Evolutionary conservation across 345 rosid species (phyloP), one percentile per base, ranked within the genome.

Genomic region (Viola odorata): DNA sequence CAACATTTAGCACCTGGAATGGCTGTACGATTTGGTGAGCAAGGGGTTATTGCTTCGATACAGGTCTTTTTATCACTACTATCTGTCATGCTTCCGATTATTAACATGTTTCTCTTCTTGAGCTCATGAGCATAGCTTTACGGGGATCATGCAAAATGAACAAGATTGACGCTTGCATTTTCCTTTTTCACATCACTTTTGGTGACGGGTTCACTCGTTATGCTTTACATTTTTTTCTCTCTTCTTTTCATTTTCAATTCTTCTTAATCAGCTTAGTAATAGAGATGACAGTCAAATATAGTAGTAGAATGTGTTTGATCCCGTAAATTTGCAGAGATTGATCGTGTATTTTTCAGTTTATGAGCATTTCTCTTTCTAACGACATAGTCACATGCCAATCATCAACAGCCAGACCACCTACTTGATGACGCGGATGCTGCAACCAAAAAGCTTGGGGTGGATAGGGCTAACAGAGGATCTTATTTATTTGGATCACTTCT

Each of bases 331-430:
- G 1, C 32, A 23, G 32, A 1, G 1, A 23, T 23, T 23, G 32
- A 2, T 23, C 32, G 2, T 23, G 32, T 23, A 23, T 23, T 23
- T 23, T 23, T 23, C 32, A 23, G 32, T 23, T 23, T 23, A 23
- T 23, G 32, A 23, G 32, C 32, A 1, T 23, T 23, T 51, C 13
- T 37, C 60, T 47, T 5, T 15, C 37, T 40, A 41, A 23, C 54
- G 40, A 55, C 23, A 42, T 41, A 23, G 50, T 63, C 55, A n/a
- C 40, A 38, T 61, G 41, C 48, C 50, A 12, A 53, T 64, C 39
- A 50, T 59, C 55, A 65, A 80, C 92, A 92, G 98, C 98, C 98
- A 11, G 89, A 87, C 64, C 98, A 92, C 72, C 68, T 92, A 68
- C 87, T 82, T 23, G 85, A 80, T 76, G 98, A 92, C 82, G 98